Conservation (phyloP, 2,329 filamentous ascomycete species). For the Neofusicoccum cordaticola region DNA sequence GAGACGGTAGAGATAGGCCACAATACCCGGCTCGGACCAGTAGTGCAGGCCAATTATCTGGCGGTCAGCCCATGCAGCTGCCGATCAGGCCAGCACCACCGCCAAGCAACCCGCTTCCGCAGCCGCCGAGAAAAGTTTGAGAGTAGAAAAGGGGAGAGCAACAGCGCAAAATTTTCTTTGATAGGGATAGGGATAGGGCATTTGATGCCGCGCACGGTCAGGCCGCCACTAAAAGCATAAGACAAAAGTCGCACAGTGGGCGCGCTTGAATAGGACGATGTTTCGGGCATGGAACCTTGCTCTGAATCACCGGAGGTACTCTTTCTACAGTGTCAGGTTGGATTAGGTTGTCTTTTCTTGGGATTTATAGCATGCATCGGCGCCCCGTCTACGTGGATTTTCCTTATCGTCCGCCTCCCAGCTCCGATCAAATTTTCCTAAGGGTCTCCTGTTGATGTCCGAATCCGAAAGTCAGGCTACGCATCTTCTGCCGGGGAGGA, state of each 20-base stretch:
- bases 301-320: background rate
- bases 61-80: conserved; percentile 37
- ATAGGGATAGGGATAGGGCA: background rate
- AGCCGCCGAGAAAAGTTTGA: conserved; percentile 14
- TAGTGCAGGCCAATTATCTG: conserved; percentile 37
- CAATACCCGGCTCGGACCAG: conserved; percentile 43
- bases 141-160: background rate
- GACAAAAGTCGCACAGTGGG: background rate
- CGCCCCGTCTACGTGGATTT: conserved; percentile 6
- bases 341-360: conserved; percentile 1
- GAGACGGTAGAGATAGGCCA: conserved; percentile 30
- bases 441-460: conserved; percentile 4
- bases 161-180: background rate
- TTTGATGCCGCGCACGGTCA: background rate
- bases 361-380: conserved; percentile 10
- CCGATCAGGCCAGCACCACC: conserved; percentile 46
- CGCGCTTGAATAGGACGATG: background rate
- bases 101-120: conserved; percentile 20
- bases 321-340: background rate
- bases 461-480: conserved; percentile 1
- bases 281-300: background rate
- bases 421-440: conserved; percentile 1
- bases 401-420: background rate
- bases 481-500: background rate
- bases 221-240: background rate